A percentile compares a stretch with the other conserved stretches of the same genome.
These are phyloP conservation scores for Tetrahymena elliotti DNA, from an alignment of 73 alveolate species.

Conservation along the genomic window DNA sequence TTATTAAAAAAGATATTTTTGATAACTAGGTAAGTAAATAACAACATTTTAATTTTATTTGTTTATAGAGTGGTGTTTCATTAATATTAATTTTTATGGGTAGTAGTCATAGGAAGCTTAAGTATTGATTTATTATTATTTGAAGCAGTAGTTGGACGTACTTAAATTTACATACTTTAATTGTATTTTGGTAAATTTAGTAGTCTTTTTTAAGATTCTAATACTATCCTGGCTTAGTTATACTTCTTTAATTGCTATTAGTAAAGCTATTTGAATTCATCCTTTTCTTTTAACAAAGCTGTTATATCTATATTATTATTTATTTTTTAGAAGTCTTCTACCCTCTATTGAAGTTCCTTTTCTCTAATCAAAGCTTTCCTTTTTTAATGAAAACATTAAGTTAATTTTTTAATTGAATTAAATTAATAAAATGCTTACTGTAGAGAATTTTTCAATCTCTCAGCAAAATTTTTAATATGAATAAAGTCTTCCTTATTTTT, in stretches of 20 bases:
- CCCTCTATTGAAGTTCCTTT: conserved; percentile 13
- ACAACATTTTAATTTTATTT: no score
- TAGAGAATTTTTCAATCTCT: background rate
- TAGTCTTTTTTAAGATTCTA: background rate
- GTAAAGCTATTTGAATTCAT: conserved; percentile 19
- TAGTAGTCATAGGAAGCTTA: background rate
- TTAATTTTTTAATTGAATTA: background rate
- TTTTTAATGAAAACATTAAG: background rate
- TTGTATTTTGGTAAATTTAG: background rate
- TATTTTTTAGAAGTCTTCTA: background rate
- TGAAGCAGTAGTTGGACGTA: background rate
- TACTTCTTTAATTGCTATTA: conserved; percentile 2
- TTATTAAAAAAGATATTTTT: background rate
- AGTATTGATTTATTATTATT: background rate
- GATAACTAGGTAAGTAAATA: no score
- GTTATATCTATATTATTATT: conserved; percentile 3
- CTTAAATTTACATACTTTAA: background rate
- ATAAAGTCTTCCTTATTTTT: background rate
- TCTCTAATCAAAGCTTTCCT: conserved; percentile 7
- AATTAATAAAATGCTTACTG: background rate
- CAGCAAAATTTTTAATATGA: conserved; percentile 1
- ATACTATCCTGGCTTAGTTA: background rate
- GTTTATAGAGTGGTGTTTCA: no score
- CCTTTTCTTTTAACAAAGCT: conserved; percentile 13
- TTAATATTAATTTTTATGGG: background rate